Evolutionary conservation across 2,329 filamentous ascomycete species (phyloP), one percentile per base, ranked within the genome.

Genomic region (Claviceps capensis): DNA sequence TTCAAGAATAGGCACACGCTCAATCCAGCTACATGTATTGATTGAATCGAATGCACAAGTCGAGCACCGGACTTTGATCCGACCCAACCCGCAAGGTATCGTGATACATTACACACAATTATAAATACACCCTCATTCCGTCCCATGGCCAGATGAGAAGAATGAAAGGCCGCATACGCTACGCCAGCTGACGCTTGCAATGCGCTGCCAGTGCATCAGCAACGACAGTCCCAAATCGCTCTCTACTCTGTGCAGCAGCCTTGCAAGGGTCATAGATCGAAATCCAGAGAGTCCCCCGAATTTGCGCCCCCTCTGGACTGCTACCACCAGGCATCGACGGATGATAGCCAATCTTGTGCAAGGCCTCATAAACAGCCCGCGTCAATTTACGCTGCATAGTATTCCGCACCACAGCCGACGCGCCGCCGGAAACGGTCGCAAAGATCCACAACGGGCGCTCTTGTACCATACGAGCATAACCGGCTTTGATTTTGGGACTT

Each of bases 371-470:
- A 17, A 68, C 52, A 26, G 60, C 60, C 7, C 54, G 47, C 16
- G 58, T 58, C 37, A 69, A 14, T 26, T 62, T 59, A 37, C 60
- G 55, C 52, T 56, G 54, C 11, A 60, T 57, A 17, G 61, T 49
- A 19, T 50, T 55, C 34, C 60, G 59, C 23, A 68, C 63, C 4
- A 68, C 56, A 6, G 57, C 53, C 9, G 55, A 53, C 1, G 45
- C 45, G 8, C 48, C 47, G 9, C 49, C 54, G 2, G 52, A 52
- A 11, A 48, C 36, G 19, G 61, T 59, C 2, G 59, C 54, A 42
- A 64, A 57, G 8, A 67, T 52, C 67, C 67, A 70, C 16, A 70
- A 56, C 34, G 65, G 62, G 41, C 63, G 53, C 22, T 63, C 55
- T 9, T 49, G 49, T 3, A 57, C 19, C 52, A 60, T 65, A 2